phyloP scores from a whole-genome alignment of 176 grass and related monocot species.

The Eremochloa ophiuroides region DNA sequence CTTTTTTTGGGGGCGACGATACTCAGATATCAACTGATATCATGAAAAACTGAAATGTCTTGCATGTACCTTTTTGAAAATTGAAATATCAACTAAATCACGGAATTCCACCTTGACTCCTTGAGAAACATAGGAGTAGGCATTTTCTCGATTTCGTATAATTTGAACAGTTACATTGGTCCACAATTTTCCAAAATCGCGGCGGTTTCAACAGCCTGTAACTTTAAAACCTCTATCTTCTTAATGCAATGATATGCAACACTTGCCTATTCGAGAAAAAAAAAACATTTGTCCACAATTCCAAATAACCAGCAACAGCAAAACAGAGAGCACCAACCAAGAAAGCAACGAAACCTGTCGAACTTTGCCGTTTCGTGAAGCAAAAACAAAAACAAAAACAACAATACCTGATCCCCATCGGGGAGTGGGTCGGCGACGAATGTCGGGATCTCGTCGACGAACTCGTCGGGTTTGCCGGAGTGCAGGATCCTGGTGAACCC shows the following conservation, averaged over 20 bases:
- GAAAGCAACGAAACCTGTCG: not conserved
- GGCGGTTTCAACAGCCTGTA: too few relatives aligned
- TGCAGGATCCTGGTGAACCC: conserved; percentile 94
- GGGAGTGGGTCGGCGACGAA: conserved; percentile 86
- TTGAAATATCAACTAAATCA: not conserved
- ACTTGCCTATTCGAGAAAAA: too few relatives aligned
- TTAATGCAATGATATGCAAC: too few relatives aligned
- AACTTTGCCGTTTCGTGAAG: not conserved
- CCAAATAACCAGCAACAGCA: not conserved
- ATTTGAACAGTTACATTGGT: not conserved
- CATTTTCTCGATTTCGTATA: not conserved
- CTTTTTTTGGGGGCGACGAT: not conserved
- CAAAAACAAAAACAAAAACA: not conserved
- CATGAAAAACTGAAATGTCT: not conserved
- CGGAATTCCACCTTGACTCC: not conserved
- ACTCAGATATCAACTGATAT: not conserved
- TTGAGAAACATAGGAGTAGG: not conserved
- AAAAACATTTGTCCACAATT: conserved; percentile 10
- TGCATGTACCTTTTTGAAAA: not conserved
- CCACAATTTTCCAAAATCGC: not conserved
- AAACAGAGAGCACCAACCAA: not conserved
- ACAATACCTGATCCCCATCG: conserved; percentile 61
- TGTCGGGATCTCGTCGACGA: conserved; percentile 84
- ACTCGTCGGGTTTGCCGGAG: conserved; percentile 64
- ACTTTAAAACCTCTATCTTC: too few relatives aligned